Evolutionary conservation across 495 filamentous ascomycete species (phyloP).

Genomic region (Aspergillus kassunensis): DNA sequence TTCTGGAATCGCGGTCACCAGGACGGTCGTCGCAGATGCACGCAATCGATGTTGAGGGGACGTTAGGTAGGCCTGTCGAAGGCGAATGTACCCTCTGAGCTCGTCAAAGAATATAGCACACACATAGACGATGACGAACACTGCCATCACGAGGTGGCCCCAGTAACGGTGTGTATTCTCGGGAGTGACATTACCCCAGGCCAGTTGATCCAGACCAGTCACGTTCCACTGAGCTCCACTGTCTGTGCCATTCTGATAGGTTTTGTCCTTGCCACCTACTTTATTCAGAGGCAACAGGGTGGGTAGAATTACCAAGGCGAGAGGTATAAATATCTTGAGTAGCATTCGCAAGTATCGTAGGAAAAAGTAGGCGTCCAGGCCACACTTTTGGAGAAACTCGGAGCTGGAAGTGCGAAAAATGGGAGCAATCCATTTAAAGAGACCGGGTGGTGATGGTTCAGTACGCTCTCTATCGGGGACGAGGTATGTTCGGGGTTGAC

Average conservation of each 20-base stretch:
- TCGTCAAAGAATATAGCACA: conserved; percentile 88
- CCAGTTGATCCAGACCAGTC: conserved; percentile 71
- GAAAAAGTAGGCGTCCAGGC: conserved; percentile 97
- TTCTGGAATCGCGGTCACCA: conserved; percentile 83
- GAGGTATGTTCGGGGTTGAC: conserved; percentile 84
- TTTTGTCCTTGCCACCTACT: conserved; percentile 61
- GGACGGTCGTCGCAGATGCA: conserved; percentile 93
- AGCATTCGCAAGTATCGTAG: conserved; percentile 91
- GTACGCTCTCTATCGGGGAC: conserved; percentile 85
- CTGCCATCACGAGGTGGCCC: conserved; percentile 81
- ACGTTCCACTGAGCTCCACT: conserved; percentile 43
- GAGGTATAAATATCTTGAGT: conserved; percentile 83
- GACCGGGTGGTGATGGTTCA: conserved; percentile 62
- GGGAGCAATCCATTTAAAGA: conserved; percentile 64
- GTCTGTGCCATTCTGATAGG: conserved; percentile 40
- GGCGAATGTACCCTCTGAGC: conserved; percentile 83
- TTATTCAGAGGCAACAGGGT: conserved; percentile 83
- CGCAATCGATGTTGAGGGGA: conserved; percentile 89
- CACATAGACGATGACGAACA: conserved; percentile 77
- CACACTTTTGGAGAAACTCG: conserved; percentile 93
- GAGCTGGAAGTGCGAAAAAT: conserved; percentile 75
- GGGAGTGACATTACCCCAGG: conserved; percentile 86
- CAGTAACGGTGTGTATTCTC: conserved; percentile 71
- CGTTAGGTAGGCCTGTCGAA: conserved; percentile 93
- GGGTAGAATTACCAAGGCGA: conserved; percentile 75